phyloP scores from a whole-genome alignment of 768 basidiomycete species.

The Termitomyces bulborhizus region DNA sequence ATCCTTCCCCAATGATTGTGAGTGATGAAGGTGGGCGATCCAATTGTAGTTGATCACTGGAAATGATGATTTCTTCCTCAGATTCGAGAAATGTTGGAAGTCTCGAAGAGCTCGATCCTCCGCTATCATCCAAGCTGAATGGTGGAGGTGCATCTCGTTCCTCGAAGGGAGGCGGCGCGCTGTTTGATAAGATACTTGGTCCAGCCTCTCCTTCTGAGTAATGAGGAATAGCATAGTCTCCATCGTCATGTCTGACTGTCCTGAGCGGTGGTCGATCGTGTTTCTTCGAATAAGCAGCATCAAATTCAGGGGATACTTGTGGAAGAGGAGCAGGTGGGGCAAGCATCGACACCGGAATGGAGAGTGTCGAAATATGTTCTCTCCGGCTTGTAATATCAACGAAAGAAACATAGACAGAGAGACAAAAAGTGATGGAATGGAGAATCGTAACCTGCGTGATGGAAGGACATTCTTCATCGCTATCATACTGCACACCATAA shows the following conservation, averaged over 20 bases:
- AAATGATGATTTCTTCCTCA: slow-evolving; percentile 70
- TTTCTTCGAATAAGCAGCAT: slow-evolving; percentile 80
- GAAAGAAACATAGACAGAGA: slow-evolving; percentile 73
- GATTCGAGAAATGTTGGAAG: slow-evolving; percentile 78
- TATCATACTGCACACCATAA: slow-evolving; percentile 41
- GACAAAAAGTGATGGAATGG: slow-evolving; percentile 74
- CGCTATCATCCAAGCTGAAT: slow-evolving; percentile 49
- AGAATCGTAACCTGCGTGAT: slow-evolving; percentile 80
- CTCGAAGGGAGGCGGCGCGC: slow-evolving; percentile 80
- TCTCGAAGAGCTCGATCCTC: slow-evolving; percentile 51
- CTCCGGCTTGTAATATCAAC: slow-evolving; percentile 63
- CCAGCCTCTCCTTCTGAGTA: slow-evolving; percentile 72
- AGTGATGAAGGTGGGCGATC: slow-evolving; percentile 26
- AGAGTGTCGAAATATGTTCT: slow-evolving; percentile 57
- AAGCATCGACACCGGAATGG: slow-evolving; percentile 66
- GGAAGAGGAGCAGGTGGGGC: slow-evolving; percentile 76
- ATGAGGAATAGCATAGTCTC: slow-evolving; percentile 51
- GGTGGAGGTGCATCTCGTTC: slow-evolving; percentile 80
- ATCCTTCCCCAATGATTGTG: slow-evolving; percentile 67
- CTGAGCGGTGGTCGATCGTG: slow-evolving; percentile 74
- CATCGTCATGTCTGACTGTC: slow-evolving; percentile 66
- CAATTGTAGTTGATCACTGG: slow-evolving; percentile 28
- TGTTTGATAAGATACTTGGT: slow-evolving; percentile 58
- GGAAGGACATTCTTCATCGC: slow-evolving; percentile 61
- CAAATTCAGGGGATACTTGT: slow-evolving; percentile 65